Conservation (phyloP, 768 basidiomycete genomes). For the Mycena metata region DNA sequence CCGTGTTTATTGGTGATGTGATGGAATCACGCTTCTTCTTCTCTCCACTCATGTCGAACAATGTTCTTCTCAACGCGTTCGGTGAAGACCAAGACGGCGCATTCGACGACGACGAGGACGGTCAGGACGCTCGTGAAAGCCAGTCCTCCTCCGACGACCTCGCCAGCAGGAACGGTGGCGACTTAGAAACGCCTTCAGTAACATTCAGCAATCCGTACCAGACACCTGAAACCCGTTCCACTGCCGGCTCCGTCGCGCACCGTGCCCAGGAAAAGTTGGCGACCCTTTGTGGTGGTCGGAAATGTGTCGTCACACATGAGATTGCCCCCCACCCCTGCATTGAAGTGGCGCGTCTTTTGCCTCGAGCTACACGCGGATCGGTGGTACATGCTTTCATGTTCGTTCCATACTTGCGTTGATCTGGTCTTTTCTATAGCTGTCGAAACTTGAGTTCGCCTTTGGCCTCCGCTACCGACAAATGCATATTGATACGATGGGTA, state of each 20-base stretch:
- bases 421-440: slow-evolving; percentile 17
- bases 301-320: slow-evolving; percentile 18
- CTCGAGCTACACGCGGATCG: slow-evolving; percentile 13
- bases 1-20: too few species aligned
- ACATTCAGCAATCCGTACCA: slow-evolving; percentile 9
- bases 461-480: slow-evolving; percentile 22
- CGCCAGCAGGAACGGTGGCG: slow-evolving; percentile 12
- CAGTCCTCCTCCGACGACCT: slow-evolving; percentile 20
- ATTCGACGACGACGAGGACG: slow-evolving; percentile 15
- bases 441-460: slow-evolving; percentile 17
- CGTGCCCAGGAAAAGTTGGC: slow-evolving; percentile 19
- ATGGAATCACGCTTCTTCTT: too few species aligned
- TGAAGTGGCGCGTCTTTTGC: slow-evolving; percentile 22
- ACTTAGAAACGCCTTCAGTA: not conserved
- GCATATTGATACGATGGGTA: slow-evolving; percentile 19
- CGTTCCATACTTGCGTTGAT: slow-evolving; percentile 13
- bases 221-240: slow-evolving; percentile 14
- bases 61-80: too few species aligned
- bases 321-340: slow-evolving; percentile 9
- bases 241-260: slow-evolving; percentile 19
- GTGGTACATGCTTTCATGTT: slow-evolving; percentile 8
- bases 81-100: too few species aligned
- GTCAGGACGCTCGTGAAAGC: slow-evolving; percentile 11
- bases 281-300: slow-evolving; percentile 22
- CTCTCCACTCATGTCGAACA: too few species aligned